Evolutionary conservation across 228 moss, liverwort and hornwort species (phyloP).

Genomic region (Sphagnum fallax): DNA sequence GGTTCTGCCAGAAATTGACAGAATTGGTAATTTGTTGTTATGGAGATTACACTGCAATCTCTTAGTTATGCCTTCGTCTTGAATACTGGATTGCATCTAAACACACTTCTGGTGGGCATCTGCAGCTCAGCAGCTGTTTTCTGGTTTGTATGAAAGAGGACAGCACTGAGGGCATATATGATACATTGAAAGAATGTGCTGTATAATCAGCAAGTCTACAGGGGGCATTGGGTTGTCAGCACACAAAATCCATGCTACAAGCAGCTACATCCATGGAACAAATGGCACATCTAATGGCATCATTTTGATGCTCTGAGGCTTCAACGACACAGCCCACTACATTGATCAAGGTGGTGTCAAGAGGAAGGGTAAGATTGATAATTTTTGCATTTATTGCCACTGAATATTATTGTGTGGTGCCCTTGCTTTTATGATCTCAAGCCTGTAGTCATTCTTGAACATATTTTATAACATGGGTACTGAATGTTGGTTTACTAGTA

Average conservation of each 20-base stretch:
- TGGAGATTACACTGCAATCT: no score
- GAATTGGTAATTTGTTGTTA: no score
- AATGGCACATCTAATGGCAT: slow-evolving; percentile 10
- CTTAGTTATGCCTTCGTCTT: no score
- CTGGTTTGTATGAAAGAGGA: slow-evolving; percentile 8
- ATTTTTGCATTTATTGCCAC: no score
- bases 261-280: slow-evolving; percentile 4
- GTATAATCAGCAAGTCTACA: slow-evolving; percentile 3
- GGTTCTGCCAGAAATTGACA: no score
- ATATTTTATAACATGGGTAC: no score
- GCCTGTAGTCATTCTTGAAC: no score
- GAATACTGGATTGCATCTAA: no score
- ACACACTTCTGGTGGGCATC: not conserved
- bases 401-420: no score
- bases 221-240: slow-evolving; percentile 1
- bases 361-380: not conserved
- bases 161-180: slow-evolving; percentile 10
- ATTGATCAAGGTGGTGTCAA: slow-evolving; percentile 5
- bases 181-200: slow-evolving; percentile 10
- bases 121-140: slow-evolving; percentile 12
- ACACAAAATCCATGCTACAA: slow-evolving; percentile 4
- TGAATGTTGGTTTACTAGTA: no score
- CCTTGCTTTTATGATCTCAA: no score
- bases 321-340: slow-evolving; percentile 6
- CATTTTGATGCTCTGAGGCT: slow-evolving; percentile 3